phyloP scores from a whole-genome alignment of 345 rosid species.

The Eutrema japonicum region DNA sequence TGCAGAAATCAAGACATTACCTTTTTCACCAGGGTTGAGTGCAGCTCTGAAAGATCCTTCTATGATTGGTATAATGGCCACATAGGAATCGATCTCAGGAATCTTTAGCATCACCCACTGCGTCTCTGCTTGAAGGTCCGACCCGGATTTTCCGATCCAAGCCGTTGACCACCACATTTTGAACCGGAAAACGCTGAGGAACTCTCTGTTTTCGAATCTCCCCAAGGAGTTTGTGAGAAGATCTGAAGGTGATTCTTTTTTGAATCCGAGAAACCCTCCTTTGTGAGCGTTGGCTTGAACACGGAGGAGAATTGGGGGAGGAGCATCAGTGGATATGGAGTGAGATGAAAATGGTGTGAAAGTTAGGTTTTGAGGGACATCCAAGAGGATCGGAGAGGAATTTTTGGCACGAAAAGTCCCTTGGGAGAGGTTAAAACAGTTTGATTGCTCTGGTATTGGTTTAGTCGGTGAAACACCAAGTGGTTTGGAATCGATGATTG shows the following conservation, averaged over 20 bases:
- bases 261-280: constrained; percentile 79
- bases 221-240: constrained; percentile 64
- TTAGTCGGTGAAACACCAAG: constrained; percentile 21
- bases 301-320: constrained; percentile 56
- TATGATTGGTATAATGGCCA: constrained; percentile 63
- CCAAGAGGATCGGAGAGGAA: constrained; percentile 53
- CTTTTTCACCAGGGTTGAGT: constrained; percentile 62
- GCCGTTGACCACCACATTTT: constrained; percentile 94
- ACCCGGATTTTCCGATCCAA: constrained; percentile 80
- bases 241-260: constrained; percentile 48
- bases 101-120: constrained; percentile 77
- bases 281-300: constrained; percentile 55
- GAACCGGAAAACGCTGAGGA: constrained; percentile 75
- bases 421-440: constrained; percentile 48
- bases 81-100: constrained; percentile 65
- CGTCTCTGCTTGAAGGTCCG: constrained; percentile 81
- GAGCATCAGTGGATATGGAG: constrained; percentile 55
- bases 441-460: constrained; percentile 21
- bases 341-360: constrained; percentile 55
- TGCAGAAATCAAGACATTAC: constrained; percentile 60
- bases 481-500: constrained; percentile 30
- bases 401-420: constrained; percentile 57
- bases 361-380: constrained; percentile 66
- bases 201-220: constrained; percentile 58
- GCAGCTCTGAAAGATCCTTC: constrained; percentile 79